These are phyloP conservation scores for Elsinoe necatrix DNA, from an alignment of 2,329 filamentous ascomycete genomes.

Conservation along the genomic window DNA sequence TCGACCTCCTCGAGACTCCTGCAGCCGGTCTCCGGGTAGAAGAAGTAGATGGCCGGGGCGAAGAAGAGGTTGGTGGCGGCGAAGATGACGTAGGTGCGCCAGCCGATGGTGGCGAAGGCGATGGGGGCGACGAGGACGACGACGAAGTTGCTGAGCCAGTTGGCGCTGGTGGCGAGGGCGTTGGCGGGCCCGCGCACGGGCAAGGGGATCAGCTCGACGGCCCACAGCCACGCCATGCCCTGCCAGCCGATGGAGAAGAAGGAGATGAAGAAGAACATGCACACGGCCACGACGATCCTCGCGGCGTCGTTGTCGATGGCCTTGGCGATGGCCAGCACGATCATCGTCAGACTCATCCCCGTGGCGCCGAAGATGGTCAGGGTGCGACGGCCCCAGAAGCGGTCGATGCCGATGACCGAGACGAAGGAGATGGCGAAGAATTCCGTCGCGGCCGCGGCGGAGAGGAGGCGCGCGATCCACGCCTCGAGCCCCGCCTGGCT, in stretches of 20 bases:
- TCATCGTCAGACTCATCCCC: constrained; percentile 39
- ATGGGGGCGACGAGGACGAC: constrained; percentile 23
- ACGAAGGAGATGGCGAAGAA: constrained; percentile 46
- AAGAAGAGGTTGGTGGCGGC: constrained; percentile 40
- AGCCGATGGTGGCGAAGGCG: constrained; percentile 23
- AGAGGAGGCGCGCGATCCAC: constrained; percentile 28
- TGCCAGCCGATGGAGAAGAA: constrained; percentile 55
- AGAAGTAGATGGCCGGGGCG: constrained; percentile 31
- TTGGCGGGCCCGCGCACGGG: constrained; percentile 53
- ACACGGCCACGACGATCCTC: constrained; percentile 57
- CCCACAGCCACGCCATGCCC: constrained; percentile 55
- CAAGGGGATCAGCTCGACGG: constrained; percentile 53
- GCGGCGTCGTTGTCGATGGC: constrained; percentile 43
- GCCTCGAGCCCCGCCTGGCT: constrained; percentile 26
- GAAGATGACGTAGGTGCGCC: constrained; percentile 31
- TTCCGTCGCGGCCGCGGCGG: constrained; percentile 33
- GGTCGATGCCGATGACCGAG: constrained; percentile 36
- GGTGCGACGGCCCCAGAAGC: constrained; percentile 28
- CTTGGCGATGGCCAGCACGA: constrained; percentile 30
- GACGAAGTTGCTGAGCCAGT: constrained; percentile 52
- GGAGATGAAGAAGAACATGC: constrained; percentile 55
- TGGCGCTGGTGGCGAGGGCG: constrained; percentile 53
- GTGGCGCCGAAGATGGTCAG: constrained; percentile 28
- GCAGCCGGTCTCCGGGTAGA: constrained; percentile 34
- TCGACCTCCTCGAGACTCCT: constrained; percentile 52